Percentiles rank a stretch among this genome's conserved stretches.
phyloP scores from a whole-genome alignment of 768 basidiomycete genomes.

The Suillus subalutaceus region DNA sequence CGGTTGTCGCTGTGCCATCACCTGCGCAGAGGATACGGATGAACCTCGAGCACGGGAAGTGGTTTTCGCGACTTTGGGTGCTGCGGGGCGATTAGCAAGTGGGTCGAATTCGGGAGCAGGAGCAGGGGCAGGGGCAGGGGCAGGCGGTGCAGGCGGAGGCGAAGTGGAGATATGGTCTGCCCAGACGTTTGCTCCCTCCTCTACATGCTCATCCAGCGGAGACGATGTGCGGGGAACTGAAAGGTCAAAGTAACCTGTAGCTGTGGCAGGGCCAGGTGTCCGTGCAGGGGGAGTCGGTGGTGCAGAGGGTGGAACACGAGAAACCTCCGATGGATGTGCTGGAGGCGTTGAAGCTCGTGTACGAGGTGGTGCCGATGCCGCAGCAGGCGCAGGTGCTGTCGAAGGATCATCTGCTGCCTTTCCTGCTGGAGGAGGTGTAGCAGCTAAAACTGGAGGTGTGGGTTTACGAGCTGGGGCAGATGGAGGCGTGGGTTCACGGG shows the following conservation, averaged over 20 bases:
- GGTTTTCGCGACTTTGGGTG: slow-evolving; percentile 24
- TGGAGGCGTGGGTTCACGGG: not conserved
- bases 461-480: not conserved
- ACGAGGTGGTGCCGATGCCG: slow-evolving; percentile 18
- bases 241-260: slow-evolving; percentile 23
- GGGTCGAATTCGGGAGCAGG: not conserved
- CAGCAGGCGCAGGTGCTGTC: slow-evolving; percentile 6
- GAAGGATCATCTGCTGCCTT: not conserved
- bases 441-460: not conserved
- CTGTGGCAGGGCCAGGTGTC: not conserved
- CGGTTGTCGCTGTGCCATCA: slow-evolving; percentile 11
- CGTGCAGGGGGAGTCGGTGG: slow-evolving; percentile 20
- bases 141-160: slow-evolving; percentile 12
- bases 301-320: slow-evolving; percentile 1
- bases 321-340: slow-evolving; percentile 16
- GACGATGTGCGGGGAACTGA: slow-evolving; percentile 31
- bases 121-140: not conserved
- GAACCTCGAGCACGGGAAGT: slow-evolving; percentile 28
- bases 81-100: slow-evolving; percentile 6
- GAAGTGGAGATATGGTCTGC: slow-evolving; percentile 20
- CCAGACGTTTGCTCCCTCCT: slow-evolving; percentile 31
- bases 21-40: slow-evolving; percentile 30
- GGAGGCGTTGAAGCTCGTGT: slow-evolving; percentile 22
- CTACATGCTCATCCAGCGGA: slow-evolving; percentile 16
- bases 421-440: slow-evolving; percentile 3